Evolutionary conservation across 345 rosid genomes (phyloP).

Genomic region (Salix udensis): DNA sequence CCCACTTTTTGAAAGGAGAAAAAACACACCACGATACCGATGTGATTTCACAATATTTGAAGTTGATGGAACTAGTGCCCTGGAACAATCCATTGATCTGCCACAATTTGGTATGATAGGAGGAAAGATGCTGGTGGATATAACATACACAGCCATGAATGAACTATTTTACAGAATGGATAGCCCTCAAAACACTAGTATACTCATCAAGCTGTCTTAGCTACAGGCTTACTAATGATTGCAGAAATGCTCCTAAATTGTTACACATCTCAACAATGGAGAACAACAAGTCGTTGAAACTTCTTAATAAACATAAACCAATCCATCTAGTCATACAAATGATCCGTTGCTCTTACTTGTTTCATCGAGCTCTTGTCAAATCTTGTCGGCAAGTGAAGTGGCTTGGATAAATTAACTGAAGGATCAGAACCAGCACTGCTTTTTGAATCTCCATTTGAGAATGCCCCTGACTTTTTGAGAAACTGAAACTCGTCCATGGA

Average conservation of each 20-base stretch:
- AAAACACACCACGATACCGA: not conserved
- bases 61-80: not conserved
- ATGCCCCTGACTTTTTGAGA: slow-evolving; percentile 43
- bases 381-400: slow-evolving; percentile 23
- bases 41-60: not conserved
- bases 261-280: slow-evolving; percentile 16
- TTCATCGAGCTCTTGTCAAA: slow-evolving; percentile 18
- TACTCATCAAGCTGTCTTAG: not conserved
- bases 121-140: not conserved
- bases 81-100: not conserved
- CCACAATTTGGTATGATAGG: not conserved
- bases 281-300: slow-evolving; percentile 66
- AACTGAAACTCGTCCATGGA: slow-evolving; percentile 95
- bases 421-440: slow-evolving; percentile 25
- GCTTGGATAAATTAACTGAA: slow-evolving; percentile 14
- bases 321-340: slow-evolving; percentile 23
- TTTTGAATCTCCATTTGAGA: slow-evolving; percentile 21
- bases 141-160: not conserved
- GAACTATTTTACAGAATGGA: slow-evolving; percentile 12
- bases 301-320: slow-evolving; percentile 7
- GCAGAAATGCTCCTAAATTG: not conserved
- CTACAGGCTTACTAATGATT: slow-evolving; percentile 5
- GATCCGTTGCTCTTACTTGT: slow-evolving; percentile 9
- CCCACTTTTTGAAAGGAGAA: not conserved
- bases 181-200: not conserved